Evolutionary conservation across 2,329 filamentous ascomycete genomes (phyloP).

Genomic region (Nannizzia gypsea): DNA sequence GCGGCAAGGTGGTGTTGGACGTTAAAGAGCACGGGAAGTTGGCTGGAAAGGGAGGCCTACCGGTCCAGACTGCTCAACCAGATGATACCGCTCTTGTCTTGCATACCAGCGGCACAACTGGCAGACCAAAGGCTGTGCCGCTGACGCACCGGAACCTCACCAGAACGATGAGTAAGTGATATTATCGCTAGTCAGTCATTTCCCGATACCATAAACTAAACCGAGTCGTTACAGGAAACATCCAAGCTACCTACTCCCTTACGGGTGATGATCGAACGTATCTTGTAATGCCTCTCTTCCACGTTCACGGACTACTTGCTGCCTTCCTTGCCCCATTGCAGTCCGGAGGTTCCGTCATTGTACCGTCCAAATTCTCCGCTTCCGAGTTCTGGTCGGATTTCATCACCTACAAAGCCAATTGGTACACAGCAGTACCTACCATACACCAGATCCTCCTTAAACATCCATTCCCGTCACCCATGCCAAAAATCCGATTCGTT

Average conservation of each 20-base stretch:
- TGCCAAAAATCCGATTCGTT: conserved; percentile 70
- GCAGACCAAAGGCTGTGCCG: conserved; percentile 72
- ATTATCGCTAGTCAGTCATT: not conserved
- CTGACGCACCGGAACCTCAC: conserved; percentile 72
- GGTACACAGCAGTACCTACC: conserved; percentile 88
- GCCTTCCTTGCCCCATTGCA: conserved; percentile 66
- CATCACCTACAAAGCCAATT: conserved; percentile 61
- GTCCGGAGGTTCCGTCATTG: conserved; percentile 66
- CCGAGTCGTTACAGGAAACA: conserved; percentile 47
- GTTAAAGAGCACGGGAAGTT: conserved; percentile 66
- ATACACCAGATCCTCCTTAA: conserved; percentile 83
- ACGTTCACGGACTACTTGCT: conserved; percentile 78
- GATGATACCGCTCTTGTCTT: conserved; percentile 72
- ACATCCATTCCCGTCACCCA: conserved; percentile 53
- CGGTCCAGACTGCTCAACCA: conserved; percentile 48
- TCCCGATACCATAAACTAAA: conserved; percentile 5
- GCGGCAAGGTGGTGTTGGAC: conserved; percentile 58
- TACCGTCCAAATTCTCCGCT: conserved; percentile 69
- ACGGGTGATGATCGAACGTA: conserved; percentile 62
- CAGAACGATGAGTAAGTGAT: conserved; percentile 58
- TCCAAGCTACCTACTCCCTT: conserved; percentile 64
- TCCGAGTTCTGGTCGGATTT: conserved; percentile 75
- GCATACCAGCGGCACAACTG: conserved; percentile 76
- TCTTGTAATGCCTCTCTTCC: conserved; percentile 84
- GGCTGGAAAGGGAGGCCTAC: conserved; percentile 36